A percentile compares a stretch with the other conserved stretches of the same genome.
phyloP scores from a whole-genome alignment of 2,329 filamentous ascomycete genomes.

The Apiospora arundinis region DNA sequence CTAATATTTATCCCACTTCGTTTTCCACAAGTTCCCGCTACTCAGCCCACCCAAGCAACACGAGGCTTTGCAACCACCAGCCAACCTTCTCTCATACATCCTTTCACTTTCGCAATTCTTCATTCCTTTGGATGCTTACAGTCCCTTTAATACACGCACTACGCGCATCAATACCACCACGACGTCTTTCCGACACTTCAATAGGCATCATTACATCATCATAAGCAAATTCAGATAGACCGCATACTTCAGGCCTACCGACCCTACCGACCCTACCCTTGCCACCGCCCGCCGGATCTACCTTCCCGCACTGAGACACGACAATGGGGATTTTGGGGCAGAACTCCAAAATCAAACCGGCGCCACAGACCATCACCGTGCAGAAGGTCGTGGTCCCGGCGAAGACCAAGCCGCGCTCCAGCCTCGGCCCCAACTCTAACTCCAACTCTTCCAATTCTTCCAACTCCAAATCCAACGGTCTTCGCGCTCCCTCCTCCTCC shows the following conservation, averaged over 20 bases:
- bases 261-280: not conserved
- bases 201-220: conserved; percentile 9
- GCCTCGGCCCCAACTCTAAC: conserved; percentile 28
- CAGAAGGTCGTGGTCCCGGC: conserved; percentile 57
- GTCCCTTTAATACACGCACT: not conserved
- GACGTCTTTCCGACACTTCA: not conserved
- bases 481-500: conserved; percentile 33
- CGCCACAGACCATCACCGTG: conserved; percentile 57
- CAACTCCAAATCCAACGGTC: conserved; percentile 25
- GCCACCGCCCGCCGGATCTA: conserved; percentile 10
- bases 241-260: not conserved
- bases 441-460: conserved; percentile 10
- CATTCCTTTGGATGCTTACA: conserved; percentile 7
- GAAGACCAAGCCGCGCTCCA: conserved; percentile 40
- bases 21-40: conserved; percentile 1
- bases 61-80: not conserved
- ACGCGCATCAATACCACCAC: not conserved
- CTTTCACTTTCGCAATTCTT: conserved; percentile 1
- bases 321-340: conserved; percentile 50
- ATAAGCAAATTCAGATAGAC: conserved; percentile 4
- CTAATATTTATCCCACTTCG: conserved; percentile 13
- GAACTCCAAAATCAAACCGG: conserved; percentile 58
- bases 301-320: conserved; percentile 18
- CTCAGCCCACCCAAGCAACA: conserved; percentile 10
- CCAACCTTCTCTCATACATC: not conserved